Conservation (phyloP, 495 filamentous ascomycete genomes). For the Penicillium crystallinum region DNA sequence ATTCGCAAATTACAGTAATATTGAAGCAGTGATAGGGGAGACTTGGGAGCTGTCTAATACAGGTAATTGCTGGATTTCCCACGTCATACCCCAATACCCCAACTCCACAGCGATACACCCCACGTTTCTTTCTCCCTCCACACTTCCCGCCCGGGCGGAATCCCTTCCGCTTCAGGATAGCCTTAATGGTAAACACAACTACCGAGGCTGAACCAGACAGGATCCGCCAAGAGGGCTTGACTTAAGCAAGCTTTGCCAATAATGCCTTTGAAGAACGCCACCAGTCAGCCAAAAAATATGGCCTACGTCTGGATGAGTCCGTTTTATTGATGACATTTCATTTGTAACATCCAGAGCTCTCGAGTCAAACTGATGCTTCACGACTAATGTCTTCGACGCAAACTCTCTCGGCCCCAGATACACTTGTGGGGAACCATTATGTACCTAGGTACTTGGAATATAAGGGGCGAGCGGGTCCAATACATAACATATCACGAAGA, state of each 20-base stretch:
- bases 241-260: neutral
- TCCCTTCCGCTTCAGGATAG: neutral
- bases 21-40: neutral
- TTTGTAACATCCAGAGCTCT: neutral
- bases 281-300: neutral
- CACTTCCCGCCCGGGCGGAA: neutral
- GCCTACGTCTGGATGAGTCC: neutral
- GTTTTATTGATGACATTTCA: neutral
- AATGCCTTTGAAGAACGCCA: neutral
- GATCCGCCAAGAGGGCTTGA: neutral
- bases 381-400: neutral
- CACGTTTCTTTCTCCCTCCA: neutral
- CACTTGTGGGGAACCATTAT: neutral
- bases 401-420: neutral
- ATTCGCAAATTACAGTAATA: neutral
- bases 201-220: neutral
- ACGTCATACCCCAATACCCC: neutral
- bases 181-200: neutral
- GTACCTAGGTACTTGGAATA: too few species aligned
- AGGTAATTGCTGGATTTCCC: neutral
- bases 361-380: too few species aligned
- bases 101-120: neutral
- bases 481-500: neutral
- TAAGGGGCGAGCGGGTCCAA: neutral
- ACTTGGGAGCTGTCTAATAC: neutral